Evolutionary conservation across 2,329 filamentous ascomycete species (phyloP), one percentile per base, ranked within the genome.

Genomic region (Sclerotinia sclerotiorum): DNA sequence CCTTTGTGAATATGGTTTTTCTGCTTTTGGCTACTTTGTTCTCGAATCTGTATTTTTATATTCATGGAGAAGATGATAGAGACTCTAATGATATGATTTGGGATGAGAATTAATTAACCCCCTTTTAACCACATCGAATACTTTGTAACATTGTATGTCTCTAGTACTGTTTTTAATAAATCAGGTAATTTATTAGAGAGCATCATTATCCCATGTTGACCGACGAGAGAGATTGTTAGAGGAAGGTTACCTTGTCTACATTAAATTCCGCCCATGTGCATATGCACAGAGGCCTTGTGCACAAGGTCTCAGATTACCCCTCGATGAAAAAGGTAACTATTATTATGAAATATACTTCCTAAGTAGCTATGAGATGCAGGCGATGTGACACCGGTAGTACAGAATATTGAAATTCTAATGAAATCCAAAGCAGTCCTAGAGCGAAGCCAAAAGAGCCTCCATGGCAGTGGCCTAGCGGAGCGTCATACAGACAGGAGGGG

Each of bases 1-100:
- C 27, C 60, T 63, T 63, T 63, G 60, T 63, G 60, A 29, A 8
- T 10, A 19, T 51, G 46, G 17, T 15, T 27, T 44, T 63, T 39
- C 29, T 27, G 39, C n/a, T 63, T 3, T 46, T 2, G 4, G 4
- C 15, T 21, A 24, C 21, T 13, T 13, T 5, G 39, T 51, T 51
- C 54, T 57, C 29, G n/a, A 44, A 44, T 44, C 6, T 27, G 21
- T 24, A 52, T 29, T 32, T 54, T 2, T 17, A 29, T 21, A 3
- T 42, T 35, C 32, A 7, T 35, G 32, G 39, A 42, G 39, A 1
- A 42, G 39, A 42, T 5, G 39, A 42, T 32, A 8, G 17, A 17
- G 17, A 2, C 39, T 15, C 39, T 15, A 17, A 42, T 42, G 39
- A 15, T 17, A 42, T 15, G 13, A 5, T 15, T 42, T 5, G 44